Evolutionary conservation across 2,329 filamentous ascomycete species (phyloP).

Genomic region (Alternaria dauci): DNA sequence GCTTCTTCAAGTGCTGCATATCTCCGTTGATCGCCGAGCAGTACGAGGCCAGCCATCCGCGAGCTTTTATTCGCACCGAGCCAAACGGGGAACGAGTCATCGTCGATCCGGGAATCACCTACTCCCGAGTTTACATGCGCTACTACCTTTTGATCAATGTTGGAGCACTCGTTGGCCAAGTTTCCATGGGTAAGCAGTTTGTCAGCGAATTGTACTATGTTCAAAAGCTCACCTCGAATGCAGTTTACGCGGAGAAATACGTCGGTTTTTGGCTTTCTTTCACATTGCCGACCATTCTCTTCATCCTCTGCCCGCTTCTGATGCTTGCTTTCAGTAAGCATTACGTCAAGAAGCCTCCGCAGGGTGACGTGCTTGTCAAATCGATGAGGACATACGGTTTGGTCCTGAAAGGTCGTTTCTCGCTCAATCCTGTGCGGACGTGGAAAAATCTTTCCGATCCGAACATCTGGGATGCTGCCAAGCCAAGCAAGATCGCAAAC

Average conservation of each 20-base stretch:
- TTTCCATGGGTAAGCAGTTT: constrained; percentile 60
- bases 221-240: background rate
- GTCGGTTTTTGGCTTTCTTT: constrained; percentile 77
- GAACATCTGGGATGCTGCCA: constrained; percentile 59
- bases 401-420: constrained; percentile 68
- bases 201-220: background rate
- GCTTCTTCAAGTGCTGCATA: constrained; percentile 52
- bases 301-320: constrained; percentile 67
- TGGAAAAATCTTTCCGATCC: constrained; percentile 57
- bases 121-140: constrained; percentile 71
- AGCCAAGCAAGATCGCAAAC: constrained; percentile 66
- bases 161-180: constrained; percentile 68
- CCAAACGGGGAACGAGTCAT: constrained; percentile 70
- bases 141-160: constrained; percentile 78
- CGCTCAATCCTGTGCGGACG: constrained; percentile 63
- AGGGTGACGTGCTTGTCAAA: constrained; percentile 74
- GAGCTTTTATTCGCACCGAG: constrained; percentile 59
- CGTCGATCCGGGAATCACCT: constrained; percentile 71
- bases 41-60: constrained; percentile 63
- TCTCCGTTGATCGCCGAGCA: constrained; percentile 75
- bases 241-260: constrained; percentile 75
- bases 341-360: constrained; percentile 63
- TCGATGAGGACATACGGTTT: constrained; percentile 67
- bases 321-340: constrained; percentile 51
- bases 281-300: constrained; percentile 70